These are phyloP conservation scores for Zygosaccharomyces siamensis DNA, from an alignment of 805 yeast species.

Conservation along the genomic window DNA sequence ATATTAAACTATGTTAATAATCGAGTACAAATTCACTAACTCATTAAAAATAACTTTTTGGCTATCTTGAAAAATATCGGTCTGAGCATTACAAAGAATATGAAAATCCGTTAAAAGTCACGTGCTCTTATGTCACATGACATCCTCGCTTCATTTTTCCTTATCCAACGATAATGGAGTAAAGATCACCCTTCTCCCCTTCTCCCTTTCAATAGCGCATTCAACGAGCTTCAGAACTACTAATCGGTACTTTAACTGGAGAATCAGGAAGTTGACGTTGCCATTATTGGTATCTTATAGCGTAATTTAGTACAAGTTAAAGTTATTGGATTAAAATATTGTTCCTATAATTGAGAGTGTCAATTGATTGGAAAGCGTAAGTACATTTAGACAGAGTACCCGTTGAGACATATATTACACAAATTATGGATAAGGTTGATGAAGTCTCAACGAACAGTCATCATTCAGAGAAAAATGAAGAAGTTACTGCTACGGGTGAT, in stretches of 20 bases:
- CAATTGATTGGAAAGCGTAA: not conserved
- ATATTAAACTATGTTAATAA: no score
- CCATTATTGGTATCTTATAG: not conserved
- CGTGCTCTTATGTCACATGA: not conserved
- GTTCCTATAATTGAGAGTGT: not conserved
- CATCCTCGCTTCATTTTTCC: not conserved
- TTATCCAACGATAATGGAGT: not conserved
- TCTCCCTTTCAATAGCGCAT: not conserved
- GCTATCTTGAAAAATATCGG: no score
- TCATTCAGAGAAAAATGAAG: not conserved
- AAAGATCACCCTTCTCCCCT: constrained; percentile 1
- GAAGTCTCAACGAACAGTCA: not conserved
- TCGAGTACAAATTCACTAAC: no score
- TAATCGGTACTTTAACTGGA: not conserved
- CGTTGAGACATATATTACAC: not conserved
- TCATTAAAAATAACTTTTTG: no score
- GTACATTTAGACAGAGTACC: not conserved
- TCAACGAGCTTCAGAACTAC: not conserved
- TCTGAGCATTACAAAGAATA: no score
- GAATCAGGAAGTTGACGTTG: not conserved
- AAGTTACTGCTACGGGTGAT: not conserved
- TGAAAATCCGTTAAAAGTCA: no score
- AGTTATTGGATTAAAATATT: not conserved
- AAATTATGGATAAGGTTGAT: constrained; percentile 3
- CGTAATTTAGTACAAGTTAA: not conserved